These are phyloP conservation scores for Trichosporon faecale DNA, from an alignment of 1,284 basidiomycete genomes.

Conservation along the genomic window DNA sequence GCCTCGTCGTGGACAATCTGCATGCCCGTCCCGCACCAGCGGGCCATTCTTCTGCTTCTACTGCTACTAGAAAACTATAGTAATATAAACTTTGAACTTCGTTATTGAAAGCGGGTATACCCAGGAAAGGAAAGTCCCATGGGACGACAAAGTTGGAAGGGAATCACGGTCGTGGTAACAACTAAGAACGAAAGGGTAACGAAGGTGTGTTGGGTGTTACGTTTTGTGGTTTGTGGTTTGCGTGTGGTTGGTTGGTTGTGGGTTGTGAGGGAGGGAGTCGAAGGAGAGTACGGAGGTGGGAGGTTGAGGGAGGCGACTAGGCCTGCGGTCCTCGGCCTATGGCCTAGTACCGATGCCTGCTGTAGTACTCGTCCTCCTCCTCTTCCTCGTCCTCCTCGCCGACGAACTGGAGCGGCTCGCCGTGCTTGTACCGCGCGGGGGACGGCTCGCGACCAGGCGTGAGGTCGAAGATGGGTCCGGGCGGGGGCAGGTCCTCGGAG, in stretches of 20 bases:
- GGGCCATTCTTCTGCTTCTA: too few species aligned
- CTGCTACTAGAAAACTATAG: neutral
- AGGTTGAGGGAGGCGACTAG: too few species aligned
- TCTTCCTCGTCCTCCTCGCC: constrained; percentile 10
- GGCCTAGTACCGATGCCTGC: neutral
- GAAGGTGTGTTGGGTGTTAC: too few species aligned
- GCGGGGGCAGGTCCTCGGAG: constrained; percentile 28
- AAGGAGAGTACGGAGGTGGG: too few species aligned
- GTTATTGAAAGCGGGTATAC: neutral
- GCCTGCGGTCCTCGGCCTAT: neutral
- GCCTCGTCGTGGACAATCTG: too few species aligned
- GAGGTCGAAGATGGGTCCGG: constrained; percentile 51
- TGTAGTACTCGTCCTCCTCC: constrained; percentile 5
- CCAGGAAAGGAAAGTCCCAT: neutral
- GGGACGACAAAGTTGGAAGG: neutral
- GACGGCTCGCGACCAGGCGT: constrained; percentile 59
- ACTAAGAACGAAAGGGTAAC: neutral
- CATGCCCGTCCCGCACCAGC: too few species aligned
- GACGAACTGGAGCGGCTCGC: constrained; percentile 69
- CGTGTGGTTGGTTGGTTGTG: too few species aligned
- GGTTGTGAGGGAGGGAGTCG: too few species aligned
- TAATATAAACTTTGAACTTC: neutral
- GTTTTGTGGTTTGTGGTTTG: too few species aligned
- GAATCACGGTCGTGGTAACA: neutral
- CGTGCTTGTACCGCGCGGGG: constrained; percentile 75